Conservation (phyloP, 2,329 filamentous ascomycete genomes). For the Epichloe brachyelytri region DNA sequence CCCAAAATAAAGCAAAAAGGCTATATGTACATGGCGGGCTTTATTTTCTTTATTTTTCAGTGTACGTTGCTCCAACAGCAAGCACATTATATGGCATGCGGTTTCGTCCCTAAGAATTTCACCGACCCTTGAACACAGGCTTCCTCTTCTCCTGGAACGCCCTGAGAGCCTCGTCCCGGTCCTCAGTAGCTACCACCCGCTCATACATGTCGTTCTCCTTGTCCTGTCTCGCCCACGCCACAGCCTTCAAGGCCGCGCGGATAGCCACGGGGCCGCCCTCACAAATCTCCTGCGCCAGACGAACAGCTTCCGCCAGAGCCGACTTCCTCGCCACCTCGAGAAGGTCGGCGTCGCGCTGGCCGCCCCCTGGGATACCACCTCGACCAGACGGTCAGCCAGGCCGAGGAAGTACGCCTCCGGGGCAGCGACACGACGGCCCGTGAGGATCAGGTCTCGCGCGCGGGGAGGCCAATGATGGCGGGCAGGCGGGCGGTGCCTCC, state of each 20-base stretch:
- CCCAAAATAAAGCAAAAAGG: too few species aligned
- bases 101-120: conserved; percentile 6
- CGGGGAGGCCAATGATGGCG: conserved; percentile 63
- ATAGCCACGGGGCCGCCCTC: conserved; percentile 80
- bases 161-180: conserved; percentile 74
- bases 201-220: conserved; percentile 84
- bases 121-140: conserved; percentile 44
- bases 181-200: conserved; percentile 68
- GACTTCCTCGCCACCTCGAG: conserved; percentile 48
- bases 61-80: too few species aligned
- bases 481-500: conserved; percentile 86
- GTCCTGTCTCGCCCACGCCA: conserved; percentile 57
- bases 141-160: conserved; percentile 63
- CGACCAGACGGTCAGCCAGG: conserved; percentile 78
- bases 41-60: too few species aligned
- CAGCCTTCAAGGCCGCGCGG: conserved; percentile 64
- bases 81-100: too few species aligned
- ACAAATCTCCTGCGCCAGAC: conserved; percentile 73
- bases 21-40: too few species aligned
- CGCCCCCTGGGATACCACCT: conserved; percentile 49
- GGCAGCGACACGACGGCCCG: conserved; percentile 70
- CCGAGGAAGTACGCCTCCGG: conserved; percentile 86
- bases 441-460: conserved; percentile 83
- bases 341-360: conserved; percentile 28
- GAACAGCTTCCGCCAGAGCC: conserved; percentile 63